Evolutionary conservation across 768 basidiomycete species (phyloP).

Genomic region (Arthromyces matolae): DNA sequence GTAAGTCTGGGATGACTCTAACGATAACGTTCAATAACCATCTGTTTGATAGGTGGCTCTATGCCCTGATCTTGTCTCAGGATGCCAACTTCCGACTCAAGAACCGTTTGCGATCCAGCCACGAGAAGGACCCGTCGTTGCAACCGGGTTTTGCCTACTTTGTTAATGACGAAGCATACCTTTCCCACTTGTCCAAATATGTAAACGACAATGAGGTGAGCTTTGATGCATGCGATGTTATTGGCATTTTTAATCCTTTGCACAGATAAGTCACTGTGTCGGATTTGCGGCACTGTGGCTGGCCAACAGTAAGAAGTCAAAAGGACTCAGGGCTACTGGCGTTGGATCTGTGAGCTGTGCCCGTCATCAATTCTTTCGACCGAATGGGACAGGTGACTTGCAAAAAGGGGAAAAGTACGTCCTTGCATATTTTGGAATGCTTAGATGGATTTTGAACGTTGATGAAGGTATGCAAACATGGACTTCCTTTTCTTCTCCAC

Average conservation of each 20-base stretch:
- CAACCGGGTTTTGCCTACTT: conserved; percentile 10
- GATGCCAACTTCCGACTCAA: conserved; percentile 20
- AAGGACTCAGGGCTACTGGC: conserved; percentile 15
- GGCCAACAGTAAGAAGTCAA: conserved; percentile 10
- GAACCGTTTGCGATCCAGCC: conserved; percentile 7
- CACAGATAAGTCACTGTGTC: conserved; percentile 9
- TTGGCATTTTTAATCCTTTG: no score
- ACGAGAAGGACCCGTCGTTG: conserved; percentile 14
- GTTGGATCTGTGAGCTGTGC: conserved; percentile 20
- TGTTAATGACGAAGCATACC: neutral
- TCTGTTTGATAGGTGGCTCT: conserved; percentile 13
- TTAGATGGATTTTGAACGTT: no score
- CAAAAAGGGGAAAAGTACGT: no score
- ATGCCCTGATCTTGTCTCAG: conserved; percentile 14
- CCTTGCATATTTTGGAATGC: no score
- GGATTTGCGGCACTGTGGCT: conserved; percentile 6
- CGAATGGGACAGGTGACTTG: conserved; percentile 5
- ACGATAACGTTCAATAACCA: neutral
- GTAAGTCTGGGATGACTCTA: neutral
- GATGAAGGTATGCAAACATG: conserved; percentile 17
- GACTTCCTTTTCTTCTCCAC: conserved; percentile 23
- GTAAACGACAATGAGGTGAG: conserved; percentile 11
- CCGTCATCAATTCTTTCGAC: conserved; percentile 15
- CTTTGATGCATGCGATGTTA: no score
- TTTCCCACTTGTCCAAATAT: conserved; percentile 10